Evolutionary conservation across 805 yeast genomes (phyloP).

Genomic region (Isabelozyma heimii): DNA sequence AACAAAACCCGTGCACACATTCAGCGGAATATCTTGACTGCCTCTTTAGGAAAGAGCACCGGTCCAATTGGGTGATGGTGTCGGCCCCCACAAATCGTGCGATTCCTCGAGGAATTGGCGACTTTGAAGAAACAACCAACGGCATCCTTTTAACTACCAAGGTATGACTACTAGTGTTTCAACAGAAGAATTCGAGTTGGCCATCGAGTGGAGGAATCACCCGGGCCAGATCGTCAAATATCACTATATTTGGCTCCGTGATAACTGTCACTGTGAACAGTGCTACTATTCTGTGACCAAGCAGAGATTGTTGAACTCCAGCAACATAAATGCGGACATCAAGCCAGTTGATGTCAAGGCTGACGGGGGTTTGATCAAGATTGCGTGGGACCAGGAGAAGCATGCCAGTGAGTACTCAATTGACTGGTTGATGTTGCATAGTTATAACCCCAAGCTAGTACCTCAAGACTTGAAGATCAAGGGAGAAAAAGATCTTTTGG

Average conservation of each 20-base stretch:
- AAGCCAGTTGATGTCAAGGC: slow-evolving; percentile 11
- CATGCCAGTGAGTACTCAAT: slow-evolving; percentile 38
- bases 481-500: slow-evolving; percentile 27
- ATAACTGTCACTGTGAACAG: slow-evolving; percentile 55
- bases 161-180: neutral
- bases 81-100: no score
- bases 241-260: slow-evolving; percentile 63
- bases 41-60: no score
- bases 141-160: neutral
- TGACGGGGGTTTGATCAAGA: slow-evolving; percentile 12
- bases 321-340: slow-evolving; percentile 34
- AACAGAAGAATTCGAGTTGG: slow-evolving; percentile 2
- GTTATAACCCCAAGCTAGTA: slow-evolving; percentile 51
- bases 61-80: no score
- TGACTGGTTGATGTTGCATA: slow-evolving; percentile 47
- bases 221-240: slow-evolving; percentile 10
- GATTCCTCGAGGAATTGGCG: no score
- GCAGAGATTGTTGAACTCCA: slow-evolving; percentile 58
- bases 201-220: neutral
- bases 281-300: slow-evolving; percentile 57
- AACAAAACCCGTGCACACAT: no score
- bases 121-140: neutral
- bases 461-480: slow-evolving; percentile 22
- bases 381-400: slow-evolving; percentile 38
- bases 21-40: no score